A percentile compares a stretch with the other conserved stretches of the same genome.
phyloP scores from a whole-genome alignment of 352 stramenopile genomes.

The Albugo candida region DNA sequence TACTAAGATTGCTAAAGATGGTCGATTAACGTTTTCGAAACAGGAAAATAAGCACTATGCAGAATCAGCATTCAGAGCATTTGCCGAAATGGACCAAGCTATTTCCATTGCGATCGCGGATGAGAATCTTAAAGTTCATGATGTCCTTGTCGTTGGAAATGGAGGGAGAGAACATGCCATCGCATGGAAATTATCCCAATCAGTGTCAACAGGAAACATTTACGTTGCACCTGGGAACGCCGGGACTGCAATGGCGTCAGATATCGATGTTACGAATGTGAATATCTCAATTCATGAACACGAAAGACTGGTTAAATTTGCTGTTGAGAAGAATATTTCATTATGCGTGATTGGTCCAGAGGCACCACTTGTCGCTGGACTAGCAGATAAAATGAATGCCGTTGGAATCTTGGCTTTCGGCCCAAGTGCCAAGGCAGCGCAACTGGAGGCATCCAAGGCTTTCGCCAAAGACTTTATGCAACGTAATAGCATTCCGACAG shows the following conservation, averaged over 20 bases:
- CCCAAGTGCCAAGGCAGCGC: slow-evolving; percentile 84
- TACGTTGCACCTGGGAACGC: slow-evolving; percentile 85
- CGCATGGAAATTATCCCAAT: slow-evolving; percentile 83
- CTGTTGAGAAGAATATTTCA: slow-evolving; percentile 76
- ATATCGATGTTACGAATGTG: slow-evolving; percentile 56
- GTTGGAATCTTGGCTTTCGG: slow-evolving; percentile 92
- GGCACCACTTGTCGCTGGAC: slow-evolving; percentile 88
- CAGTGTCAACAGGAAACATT: slow-evolving; percentile 42
- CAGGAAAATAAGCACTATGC: slow-evolving; percentile 46
- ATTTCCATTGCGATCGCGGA: slow-evolving; percentile 30
- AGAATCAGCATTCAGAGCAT: slow-evolving; percentile 62
- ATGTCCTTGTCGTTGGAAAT: slow-evolving; percentile 84
- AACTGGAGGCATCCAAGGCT: slow-evolving; percentile 97
- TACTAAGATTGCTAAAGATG: slow-evolving; percentile 40
- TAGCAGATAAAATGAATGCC: slow-evolving; percentile 87
- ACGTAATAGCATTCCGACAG: slow-evolving; percentile 93
- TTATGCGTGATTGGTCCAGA: slow-evolving; percentile 97
- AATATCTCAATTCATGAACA: slow-evolving; percentile 29
- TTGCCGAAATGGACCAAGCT: slow-evolving; percentile 44
- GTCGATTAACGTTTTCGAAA: slow-evolving; percentile 38
- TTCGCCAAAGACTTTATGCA: slow-evolving; percentile 99
- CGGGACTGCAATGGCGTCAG: slow-evolving; percentile 34
- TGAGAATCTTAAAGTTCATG: slow-evolving; percentile 40
- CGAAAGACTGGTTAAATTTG: slow-evolving; percentile 58
- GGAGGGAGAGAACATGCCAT: slow-evolving; percentile 91